Conservation (phyloP, 2,329 filamentous ascomycete species). For the Scedosporium dehoogii region DNA sequence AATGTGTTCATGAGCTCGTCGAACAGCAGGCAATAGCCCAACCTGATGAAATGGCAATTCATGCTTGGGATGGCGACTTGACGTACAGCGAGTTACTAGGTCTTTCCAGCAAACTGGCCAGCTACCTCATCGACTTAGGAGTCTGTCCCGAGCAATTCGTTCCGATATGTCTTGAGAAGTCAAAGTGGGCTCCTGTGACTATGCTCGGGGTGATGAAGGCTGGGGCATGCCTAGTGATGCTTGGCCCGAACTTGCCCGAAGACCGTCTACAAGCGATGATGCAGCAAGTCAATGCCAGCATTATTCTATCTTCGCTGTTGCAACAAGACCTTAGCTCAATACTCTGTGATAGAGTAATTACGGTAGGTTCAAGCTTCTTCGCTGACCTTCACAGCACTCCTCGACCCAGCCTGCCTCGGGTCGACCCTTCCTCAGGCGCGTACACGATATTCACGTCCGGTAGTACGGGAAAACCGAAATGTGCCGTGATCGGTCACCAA, state of each 20-base stretch:
- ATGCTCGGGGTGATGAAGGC: conserved; percentile 21
- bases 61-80: conserved; percentile 15
- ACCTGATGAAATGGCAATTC: conserved; percentile 12
- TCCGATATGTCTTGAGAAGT: conserved; percentile 19
- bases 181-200: conserved; percentile 15
- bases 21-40: neutral
- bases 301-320: conserved; percentile 8
- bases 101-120: conserved; percentile 8
- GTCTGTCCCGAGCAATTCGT: conserved; percentile 8
- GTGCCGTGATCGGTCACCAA: conserved; percentile 41
- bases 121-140: neutral
- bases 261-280: conserved; percentile 6
- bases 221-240: conserved; percentile 20
- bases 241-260: conserved; percentile 15
- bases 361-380: neutral
- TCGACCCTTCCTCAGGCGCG: conserved; percentile 27
- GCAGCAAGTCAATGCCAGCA: conserved; percentile 2
- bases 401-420: neutral
- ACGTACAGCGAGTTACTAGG: conserved; percentile 15
- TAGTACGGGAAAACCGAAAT: conserved; percentile 54
- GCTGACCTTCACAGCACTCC: neutral
- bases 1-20: neutral
- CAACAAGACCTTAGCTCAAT: neutral
- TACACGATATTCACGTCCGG: conserved; percentile 53
- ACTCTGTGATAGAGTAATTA: neutral